Base-by-base conservation (phyloP, 83 land plant species). In the Picea engelmannii region DNA sequence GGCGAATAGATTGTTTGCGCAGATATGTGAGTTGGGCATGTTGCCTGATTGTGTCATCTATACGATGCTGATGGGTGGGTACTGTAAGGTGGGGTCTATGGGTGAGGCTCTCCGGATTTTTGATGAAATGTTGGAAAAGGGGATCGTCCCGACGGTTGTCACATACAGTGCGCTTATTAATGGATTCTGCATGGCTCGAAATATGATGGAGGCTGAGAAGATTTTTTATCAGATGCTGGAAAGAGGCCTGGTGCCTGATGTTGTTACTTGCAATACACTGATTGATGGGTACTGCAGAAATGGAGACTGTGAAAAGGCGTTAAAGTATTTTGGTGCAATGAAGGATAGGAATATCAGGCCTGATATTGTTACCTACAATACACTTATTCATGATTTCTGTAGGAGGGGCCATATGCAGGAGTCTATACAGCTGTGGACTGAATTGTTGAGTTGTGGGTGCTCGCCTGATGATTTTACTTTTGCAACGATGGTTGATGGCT, bases 251-350 rank as follows among this genome's bases (percentile, higher is more conserved):
- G 8, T 18, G 49, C 66, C 27, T 10, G 40, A 80, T 80, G 55
- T 42, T 23, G 25, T 78, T 25, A 20, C 44, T n/a, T 93, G 80
- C 76, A 91, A 84, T 74, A 83, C 82, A 20, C 70, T 93, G 62
- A 87, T 93, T 68, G 67, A 83, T 83, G 88, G 76, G 27, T 47
- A 79, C 24, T 79, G 84, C 40, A 85, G 61, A 73, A 85, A 67
- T 0, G 87, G 86, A 20, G 76, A 88, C 42, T 21, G 42, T 44
- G 55, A 42, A 42, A 49, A 71, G n/a, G 76, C 55, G n/a, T 71
- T 71, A 23, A 2, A 3, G 42, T 6, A 40, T 40, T 20, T 18
- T 11, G 55, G 44, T 71, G 10, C 24, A 12, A 71, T 71, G 55
- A 18, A 40, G 23, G 35, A 71, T n/a, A n/a, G 44, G n/a, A 18